Percentiles rank a stretch among this genome's conserved stretches.
Evolutionary conservation across 129 eudicot species (phyloP).

Genomic region (Smallanthus sonchifolius): DNA sequence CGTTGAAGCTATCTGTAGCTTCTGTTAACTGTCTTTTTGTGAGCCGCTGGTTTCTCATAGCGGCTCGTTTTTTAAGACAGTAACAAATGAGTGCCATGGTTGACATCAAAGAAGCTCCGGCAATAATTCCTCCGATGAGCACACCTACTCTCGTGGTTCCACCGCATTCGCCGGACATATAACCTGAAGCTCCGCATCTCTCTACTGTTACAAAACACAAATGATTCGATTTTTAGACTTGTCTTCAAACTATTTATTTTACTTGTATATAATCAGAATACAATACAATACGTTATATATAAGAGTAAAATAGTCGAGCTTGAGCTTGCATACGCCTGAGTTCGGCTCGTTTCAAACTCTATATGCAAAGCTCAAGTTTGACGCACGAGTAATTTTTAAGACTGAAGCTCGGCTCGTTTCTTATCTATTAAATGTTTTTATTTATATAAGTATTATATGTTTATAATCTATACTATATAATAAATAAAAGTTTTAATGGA

Average conservation of each 20-base stretch:
- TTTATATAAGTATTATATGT: too few species aligned
- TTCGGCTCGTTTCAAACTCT: too few species aligned
- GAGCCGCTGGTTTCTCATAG: constrained; percentile 38
- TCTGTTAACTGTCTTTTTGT: constrained; percentile 59
- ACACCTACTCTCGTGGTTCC: constrained; percentile 53
- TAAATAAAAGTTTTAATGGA: too few species aligned
- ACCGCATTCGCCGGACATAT: constrained; percentile 53
- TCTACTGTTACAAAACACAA: constrained; percentile 28
- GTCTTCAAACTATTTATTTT: neutral
- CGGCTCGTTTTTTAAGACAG: constrained; percentile 46
- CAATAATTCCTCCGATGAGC: constrained; percentile 62
- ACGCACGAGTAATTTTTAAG: too few species aligned
- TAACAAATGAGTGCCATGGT: constrained; percentile 45
- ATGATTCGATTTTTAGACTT: neutral
- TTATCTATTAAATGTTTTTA: too few species aligned
- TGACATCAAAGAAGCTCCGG: constrained; percentile 59
- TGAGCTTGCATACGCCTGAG: too few species aligned
- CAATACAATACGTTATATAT: too few species aligned
- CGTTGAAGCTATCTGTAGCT: constrained; percentile 60
- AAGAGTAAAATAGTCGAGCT: too few species aligned
- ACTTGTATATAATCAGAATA: too few species aligned
- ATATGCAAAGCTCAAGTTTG: too few species aligned
- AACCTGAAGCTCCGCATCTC: constrained; percentile 32
- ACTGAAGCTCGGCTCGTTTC: too few species aligned
- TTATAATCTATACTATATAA: too few species aligned